Evolutionary conservation across 768 basidiomycete genomes (phyloP).

Genomic region (Trametes coccinea): DNA sequence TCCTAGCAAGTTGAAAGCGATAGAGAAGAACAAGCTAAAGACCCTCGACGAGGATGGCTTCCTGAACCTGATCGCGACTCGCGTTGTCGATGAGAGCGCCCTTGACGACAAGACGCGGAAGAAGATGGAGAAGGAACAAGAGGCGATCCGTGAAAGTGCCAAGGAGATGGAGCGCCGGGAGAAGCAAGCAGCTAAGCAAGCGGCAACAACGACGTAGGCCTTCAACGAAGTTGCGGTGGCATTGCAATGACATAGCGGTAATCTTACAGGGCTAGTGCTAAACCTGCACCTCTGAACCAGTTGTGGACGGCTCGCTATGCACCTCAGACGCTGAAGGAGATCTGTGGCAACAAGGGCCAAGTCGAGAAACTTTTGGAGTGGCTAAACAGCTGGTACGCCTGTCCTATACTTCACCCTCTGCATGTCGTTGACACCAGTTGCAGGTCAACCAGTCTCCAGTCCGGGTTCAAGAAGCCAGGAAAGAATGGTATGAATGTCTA

Average conservation of each 20-base stretch:
- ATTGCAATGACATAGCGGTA: neutral
- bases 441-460: conserved; percentile 75
- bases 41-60: conserved; percentile 89
- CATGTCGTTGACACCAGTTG: neutral
- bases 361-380: conserved; percentile 89
- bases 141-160: conserved; percentile 70
- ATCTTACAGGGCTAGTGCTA: conserved; percentile 8
- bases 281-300: conserved; percentile 44
- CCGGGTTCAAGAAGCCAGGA: conserved; percentile 90
- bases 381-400: conserved; percentile 80
- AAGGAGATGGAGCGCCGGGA: conserved; percentile 79
- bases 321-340: conserved; percentile 80
- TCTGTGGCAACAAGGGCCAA: conserved; percentile 92
- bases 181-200: conserved; percentile 47
- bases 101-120: conserved; percentile 77
- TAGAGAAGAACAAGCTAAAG: conserved; percentile 75
- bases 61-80: conserved; percentile 74
- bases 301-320: conserved; percentile 97
- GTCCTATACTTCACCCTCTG: neutral
- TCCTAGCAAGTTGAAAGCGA: conserved; percentile 81
- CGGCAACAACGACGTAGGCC: conserved; percentile 11
- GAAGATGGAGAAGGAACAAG: conserved; percentile 78
- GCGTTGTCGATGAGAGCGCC: conserved; percentile 39
- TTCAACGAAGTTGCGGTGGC: no score
- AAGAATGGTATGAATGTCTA: conserved; percentile 85